A percentile compares a stretch with the other conserved stretches of the same genome.
Conservation (phyloP, 768 basidiomycete genomes). For the Harrya chromipes region DNA sequence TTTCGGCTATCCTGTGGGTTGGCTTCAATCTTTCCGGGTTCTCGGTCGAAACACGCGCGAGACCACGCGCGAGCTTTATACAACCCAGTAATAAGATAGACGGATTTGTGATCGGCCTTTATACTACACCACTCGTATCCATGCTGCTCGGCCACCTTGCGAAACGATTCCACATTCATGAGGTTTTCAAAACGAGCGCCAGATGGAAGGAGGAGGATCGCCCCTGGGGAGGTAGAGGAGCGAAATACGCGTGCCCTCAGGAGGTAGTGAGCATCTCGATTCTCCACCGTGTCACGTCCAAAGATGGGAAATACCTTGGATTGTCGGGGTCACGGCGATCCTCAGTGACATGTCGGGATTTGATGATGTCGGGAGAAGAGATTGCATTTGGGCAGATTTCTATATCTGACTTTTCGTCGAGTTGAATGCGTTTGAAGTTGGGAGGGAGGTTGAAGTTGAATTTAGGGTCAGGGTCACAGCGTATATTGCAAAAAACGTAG, state of each 20-base stretch:
- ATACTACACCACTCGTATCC: neutral
- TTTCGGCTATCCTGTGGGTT: too few species aligned
- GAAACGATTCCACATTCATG: neutral
- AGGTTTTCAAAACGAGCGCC: neutral
- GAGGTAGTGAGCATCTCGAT: neutral
- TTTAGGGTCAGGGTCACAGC: too few species aligned
- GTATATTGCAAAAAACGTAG: too few species aligned
- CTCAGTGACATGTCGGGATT: too few species aligned
- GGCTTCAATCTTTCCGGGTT: too few species aligned
- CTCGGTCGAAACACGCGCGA: neutral
- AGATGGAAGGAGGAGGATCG: neutral
- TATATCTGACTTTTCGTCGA: too few species aligned
- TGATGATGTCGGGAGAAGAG: too few species aligned
- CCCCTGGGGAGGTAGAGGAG: neutral
- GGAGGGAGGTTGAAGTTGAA: too few species aligned
- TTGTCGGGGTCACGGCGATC: neutral
- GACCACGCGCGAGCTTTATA: neutral
- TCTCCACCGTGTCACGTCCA: too few species aligned
- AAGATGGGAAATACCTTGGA: neutral
- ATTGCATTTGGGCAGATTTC: neutral
- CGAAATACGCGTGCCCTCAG: neutral
- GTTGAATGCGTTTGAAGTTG: too few species aligned
- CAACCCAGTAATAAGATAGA: neutral
- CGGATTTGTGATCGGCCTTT: neutral
- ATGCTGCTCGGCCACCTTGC: neutral